Evolutionary conservation across 2,329 filamentous ascomycete species (phyloP), one percentile per base, ranked within the genome.

Genomic region (Sporothrix schenckii): DNA sequence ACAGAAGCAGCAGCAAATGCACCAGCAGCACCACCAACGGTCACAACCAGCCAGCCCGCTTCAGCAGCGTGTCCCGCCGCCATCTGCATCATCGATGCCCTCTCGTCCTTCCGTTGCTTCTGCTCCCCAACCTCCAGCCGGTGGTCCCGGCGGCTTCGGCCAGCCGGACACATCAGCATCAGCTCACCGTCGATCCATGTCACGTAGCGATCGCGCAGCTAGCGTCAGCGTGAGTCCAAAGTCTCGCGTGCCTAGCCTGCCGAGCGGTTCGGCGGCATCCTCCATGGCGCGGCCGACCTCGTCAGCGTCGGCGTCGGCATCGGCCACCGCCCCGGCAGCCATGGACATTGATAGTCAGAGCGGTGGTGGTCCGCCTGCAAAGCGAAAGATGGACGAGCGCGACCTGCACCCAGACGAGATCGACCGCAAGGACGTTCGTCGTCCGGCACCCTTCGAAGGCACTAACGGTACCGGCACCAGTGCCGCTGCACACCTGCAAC

Each of bases 211-310:
- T 69, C 86, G 90, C 75, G 91, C 92, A 72, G 83, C 86, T 66
- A 92, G 89, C 77, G 79, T 91, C 68, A 94, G 91, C 76, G 88
- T 94, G 66, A 94, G 91, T 77, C 92, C 92, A 41, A 93, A 92
- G 80, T 93, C 91, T 49, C 84, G 86, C 73, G 81, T 89, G 19
- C 16, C 54, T 30, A 68, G 44, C 30, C 65, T 70, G 53, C 61
- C 69, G 27, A 49, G 63, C 47, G 63, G 63, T 14, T 39, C 67
- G 14, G 34, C 69, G 6, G 34, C 53, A 3, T 9, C 70, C 1
- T 50, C 68, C 30, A 47, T 66, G 41, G 50, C 56, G 10, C 54
- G 68, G 27, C 50, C 66, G 24, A 66, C 72, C 5, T 70, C 72
- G 13, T 70, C 72, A 9, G 61, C 61, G 3, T 50, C 44, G 1